Evolutionary conservation across 768 basidiomycete species (phyloP), one percentile per base, ranked within the genome.

Genomic region (Collybia sordida): DNA sequence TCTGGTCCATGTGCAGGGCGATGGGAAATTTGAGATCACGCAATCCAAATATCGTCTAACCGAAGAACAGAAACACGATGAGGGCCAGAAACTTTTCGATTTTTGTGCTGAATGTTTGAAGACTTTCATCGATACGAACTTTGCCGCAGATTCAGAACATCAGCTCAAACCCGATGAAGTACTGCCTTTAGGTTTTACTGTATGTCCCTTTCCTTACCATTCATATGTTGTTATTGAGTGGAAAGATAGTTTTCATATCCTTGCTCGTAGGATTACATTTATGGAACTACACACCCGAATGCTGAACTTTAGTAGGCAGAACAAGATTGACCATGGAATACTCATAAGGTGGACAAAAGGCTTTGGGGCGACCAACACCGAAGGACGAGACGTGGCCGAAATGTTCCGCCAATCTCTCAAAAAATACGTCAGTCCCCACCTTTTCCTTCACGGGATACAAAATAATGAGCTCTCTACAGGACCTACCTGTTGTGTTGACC

Each of bases 291-390:
- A 40, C 12, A 11, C 39, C 14, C 8, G 3, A 18, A 31, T 15
- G 12, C 15, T 41, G 6, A 47, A 2, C 21, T 23, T 38, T 4
- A 23, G 15, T 46, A 95, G 91, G n/a, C 97, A 98, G 78, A 80
- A 86, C 34, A 79, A 82, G 47, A 98, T 99, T 55, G 93, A 98
- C 67, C 93, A 98, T 54, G 96, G 93, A 19, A 80, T 82, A 52
- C 85, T 98, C 31, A 93, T 98, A 60, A 88, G 96, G 15, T 99
- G 97, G 97, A 99, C 97, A n/a, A 99, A 99, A 69, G 97, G 97
- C 55, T 98, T 98, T 60, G 93, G 93, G 25, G 90, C 90, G 0
- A 65, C 81, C 4, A 93, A 95, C 63, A 93, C 92, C 15, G 97
- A 98, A 68, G 95, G 95, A 15, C 74, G 81, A 47, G 92, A 99